Base-by-base conservation (phyloP, 2,329 filamentous ascomycete species). In the Myriosclerotinia scirpicola region DNA sequence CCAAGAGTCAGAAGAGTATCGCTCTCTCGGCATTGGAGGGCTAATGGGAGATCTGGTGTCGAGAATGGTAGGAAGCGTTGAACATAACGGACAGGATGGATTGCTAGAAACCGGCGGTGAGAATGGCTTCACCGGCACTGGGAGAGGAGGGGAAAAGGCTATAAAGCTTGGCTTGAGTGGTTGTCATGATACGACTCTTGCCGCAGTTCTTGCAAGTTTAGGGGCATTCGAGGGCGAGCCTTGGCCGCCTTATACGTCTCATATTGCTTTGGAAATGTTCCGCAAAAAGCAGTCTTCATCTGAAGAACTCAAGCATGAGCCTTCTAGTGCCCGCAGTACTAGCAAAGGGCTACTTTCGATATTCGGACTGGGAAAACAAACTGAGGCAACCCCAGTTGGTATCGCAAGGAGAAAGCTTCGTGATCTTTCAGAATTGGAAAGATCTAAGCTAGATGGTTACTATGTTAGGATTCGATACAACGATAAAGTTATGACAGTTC, bases 191-290 rank as follows among this genome's bases (percentile, higher is more conserved):
- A 98, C 95, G 2, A 98, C 95, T 0, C 84, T 99, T 6, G 95
- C 92, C 3, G 91, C 85, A 1, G 81, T 92, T 1, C 80, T 99
- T 38, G 81, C 89, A 20, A 91, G 91, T 71, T 79, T 98, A 8
- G 95, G 94, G 3, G 90, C 90, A 3, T 95, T 92, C 76, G 82
- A 91, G 53, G 80, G 81, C 26, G 85, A 85, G 58, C 83, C 84
- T 46, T 99, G 95, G 95, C 95, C 95, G 0, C 93, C 93, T 0
- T 99, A 94, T 75, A 97, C 94, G 0, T 94, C 91, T 72, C 93
- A 96, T 73, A 84, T 99, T 70, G 93, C 95, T 42, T 82, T 99
- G 65, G 95, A 99, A 78, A 83, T 98, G 69, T 97, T 98, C 81
- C 87, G 85, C 52, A 84, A 85, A 71, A 76, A 79, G 17, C 65